Conservation (phyloP, 768 basidiomycete genomes). For the Leucosporidium creatinivorum region DNA sequence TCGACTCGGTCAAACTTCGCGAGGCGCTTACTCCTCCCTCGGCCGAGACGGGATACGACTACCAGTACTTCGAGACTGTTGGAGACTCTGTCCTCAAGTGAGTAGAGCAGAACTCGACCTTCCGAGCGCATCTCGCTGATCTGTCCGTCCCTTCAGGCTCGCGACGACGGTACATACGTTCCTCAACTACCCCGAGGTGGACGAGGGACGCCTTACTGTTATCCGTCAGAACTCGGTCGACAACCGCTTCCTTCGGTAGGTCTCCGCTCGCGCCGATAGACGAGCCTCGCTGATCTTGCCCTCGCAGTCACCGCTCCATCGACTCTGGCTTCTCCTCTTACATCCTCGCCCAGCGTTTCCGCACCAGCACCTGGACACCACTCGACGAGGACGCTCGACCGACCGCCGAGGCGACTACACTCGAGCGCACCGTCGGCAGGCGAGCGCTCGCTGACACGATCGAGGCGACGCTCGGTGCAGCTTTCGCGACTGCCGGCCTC, state of each 20-base stretch:
- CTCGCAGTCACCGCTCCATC: constrained; percentile 50
- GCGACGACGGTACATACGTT: constrained; percentile 58
- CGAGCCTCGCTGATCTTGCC: too few relatives aligned
- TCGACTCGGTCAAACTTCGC: constrained; percentile 51
- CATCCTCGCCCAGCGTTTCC: constrained; percentile 54
- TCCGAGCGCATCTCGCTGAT: too few relatives aligned
- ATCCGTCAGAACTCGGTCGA: constrained; percentile 60
- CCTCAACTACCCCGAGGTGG: constrained; percentile 60
- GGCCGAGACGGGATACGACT: constrained; percentile 59
- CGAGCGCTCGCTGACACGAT: constrained; percentile 78
- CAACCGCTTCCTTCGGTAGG: constrained; percentile 55
- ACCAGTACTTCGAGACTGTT: constrained; percentile 78
- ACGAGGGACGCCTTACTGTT: constrained; percentile 67
- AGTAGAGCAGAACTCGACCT: not conserved
- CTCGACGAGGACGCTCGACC: constrained; percentile 46
- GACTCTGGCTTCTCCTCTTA: constrained; percentile 58
- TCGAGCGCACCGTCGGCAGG: constrained; percentile 54
- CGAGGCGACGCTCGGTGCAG: constrained; percentile 75
- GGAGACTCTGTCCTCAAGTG: constrained; percentile 51
- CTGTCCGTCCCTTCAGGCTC: constrained; percentile 52
- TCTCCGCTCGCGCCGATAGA: too few relatives aligned
- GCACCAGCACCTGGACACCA: constrained; percentile 53
- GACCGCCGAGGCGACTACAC: constrained; percentile 37
- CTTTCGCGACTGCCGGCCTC: constrained; percentile 66
- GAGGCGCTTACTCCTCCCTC: constrained; percentile 72